Evolutionary conservation across 768 basidiomycete genomes (phyloP).

Genomic region (Asterophora parasitica): DNA sequence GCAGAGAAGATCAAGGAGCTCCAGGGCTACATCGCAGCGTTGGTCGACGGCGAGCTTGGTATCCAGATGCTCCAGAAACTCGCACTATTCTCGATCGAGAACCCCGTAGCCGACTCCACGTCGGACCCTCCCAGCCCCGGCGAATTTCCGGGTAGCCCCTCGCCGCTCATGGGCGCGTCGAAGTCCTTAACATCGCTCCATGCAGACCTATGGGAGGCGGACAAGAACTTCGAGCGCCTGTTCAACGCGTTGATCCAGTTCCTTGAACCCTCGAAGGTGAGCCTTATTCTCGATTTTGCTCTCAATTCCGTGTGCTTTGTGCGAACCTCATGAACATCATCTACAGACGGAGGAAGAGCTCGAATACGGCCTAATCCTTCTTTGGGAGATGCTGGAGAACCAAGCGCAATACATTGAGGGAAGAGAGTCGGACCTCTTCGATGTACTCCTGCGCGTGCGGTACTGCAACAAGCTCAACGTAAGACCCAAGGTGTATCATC

Average conservation of each 20-base stretch:
- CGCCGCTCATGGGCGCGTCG: slow-evolving; percentile 43
- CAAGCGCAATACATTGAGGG: slow-evolving; percentile 73
- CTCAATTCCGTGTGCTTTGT: not conserved
- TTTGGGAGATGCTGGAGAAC: slow-evolving; percentile 82
- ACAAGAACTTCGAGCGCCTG: slow-evolving; percentile 64
- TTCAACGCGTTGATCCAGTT: slow-evolving; percentile 62
- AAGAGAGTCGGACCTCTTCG: slow-evolving; percentile 72
- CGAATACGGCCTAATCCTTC: slow-evolving; percentile 73
- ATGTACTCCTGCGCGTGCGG: slow-evolving; percentile 63
- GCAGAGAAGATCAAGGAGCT: slow-evolving; percentile 46
- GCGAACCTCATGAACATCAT: not conserved
- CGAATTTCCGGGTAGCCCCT: slow-evolving; percentile 50
- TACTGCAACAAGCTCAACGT: slow-evolving; percentile 72
- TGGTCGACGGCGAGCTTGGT: slow-evolving; percentile 51
- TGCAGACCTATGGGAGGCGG: slow-evolving; percentile 67
- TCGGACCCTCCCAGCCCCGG: slow-evolving; percentile 57
- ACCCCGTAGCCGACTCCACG: slow-evolving; percentile 47
- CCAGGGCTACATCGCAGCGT: slow-evolving; percentile 43
- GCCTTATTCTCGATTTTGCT: slow-evolving; percentile 10
- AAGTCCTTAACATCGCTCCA: slow-evolving; percentile 39
- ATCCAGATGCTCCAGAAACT: slow-evolving; percentile 59
- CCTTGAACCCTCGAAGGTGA: slow-evolving; percentile 60
- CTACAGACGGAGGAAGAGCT: slow-evolving; percentile 57
- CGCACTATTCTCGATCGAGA: slow-evolving; percentile 56
- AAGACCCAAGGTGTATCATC: slow-evolving; percentile 23